A percentile compares a stretch with the other conserved stretches of the same genome.
Conservation (phyloP, 345 rosid genomes). For the Geranium rotundifolium region DNA sequence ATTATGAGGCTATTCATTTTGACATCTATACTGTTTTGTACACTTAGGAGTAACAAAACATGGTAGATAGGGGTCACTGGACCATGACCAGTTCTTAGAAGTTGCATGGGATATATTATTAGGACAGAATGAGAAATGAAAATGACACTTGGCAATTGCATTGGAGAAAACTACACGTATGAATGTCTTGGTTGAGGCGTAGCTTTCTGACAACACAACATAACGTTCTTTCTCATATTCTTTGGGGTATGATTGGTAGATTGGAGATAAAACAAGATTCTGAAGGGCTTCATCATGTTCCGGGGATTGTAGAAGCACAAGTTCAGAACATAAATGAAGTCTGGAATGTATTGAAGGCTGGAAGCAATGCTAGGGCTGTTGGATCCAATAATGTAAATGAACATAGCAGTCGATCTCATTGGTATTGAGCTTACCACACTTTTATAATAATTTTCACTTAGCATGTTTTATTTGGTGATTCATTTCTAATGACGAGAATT, state of each 20-base stretch:
- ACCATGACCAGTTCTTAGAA: neutral
- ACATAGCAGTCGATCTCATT: conserved; percentile 97
- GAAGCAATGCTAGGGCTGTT: conserved; percentile 91
- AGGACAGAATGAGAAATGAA: no score
- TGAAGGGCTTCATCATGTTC: conserved; percentile 77
- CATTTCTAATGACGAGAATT: neutral
- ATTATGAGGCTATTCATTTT: neutral
- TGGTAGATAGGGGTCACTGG: neutral
- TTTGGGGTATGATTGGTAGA: conserved; percentile 23
- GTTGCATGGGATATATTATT: no score
- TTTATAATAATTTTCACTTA: neutral
- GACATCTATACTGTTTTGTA: neutral
- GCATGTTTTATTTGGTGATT: neutral
- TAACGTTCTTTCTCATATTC: neutral
- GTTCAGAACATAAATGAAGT: conserved; percentile 66
- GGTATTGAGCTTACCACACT: conserved; percentile 30
- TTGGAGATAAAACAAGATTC: conserved; percentile 87
- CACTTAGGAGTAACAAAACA: neutral
- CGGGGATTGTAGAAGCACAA: conserved; percentile 77
- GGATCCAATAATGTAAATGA: conserved; percentile 96
- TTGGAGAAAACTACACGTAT: no score
- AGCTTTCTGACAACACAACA: no score
- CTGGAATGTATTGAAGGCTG: conserved; percentile 80
- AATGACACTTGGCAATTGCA: no score
- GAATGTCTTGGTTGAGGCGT: no score